A percentile compares a stretch with the other conserved stretches of the same genome.
Conservation (phyloP, 805 yeast genomes). For the Lipomyces anomalus region DNA sequence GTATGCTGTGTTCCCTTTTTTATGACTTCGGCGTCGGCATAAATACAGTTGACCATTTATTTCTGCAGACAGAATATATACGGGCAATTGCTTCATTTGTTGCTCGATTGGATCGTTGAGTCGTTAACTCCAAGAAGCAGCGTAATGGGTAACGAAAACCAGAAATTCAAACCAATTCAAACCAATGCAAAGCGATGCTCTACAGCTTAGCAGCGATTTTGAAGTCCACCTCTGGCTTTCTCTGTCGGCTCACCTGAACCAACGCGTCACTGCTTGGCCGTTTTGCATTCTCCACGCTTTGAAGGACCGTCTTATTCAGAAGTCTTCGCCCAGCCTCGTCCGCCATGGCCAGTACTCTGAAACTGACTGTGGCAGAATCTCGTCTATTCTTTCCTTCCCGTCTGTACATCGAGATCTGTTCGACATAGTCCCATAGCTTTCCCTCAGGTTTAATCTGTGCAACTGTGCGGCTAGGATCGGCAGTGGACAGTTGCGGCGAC, state of each 20-base stretch:
- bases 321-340: conserved; percentile 23
- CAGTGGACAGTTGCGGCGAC: conserved; percentile 11
- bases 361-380: conserved; percentile 25
- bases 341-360: conserved; percentile 20
- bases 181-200: too few species aligned
- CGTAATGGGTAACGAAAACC: too few species aligned
- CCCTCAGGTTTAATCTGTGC: conserved; percentile 28
- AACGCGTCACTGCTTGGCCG: conserved; percentile 21
- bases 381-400: conserved; percentile 35
- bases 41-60: too few species aligned
- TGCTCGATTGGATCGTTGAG: too few species aligned
- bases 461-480: conserved; percentile 1
- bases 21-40: too few species aligned
- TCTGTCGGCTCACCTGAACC: conserved; percentile 14
- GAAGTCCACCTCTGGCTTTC: too few species aligned
- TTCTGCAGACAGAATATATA: too few species aligned
- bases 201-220: too few species aligned
- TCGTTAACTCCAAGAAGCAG: too few species aligned
- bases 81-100: too few species aligned
- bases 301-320: conserved; percentile 19
- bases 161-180: too few species aligned
- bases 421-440: conserved; percentile 31
- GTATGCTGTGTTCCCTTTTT: too few species aligned
- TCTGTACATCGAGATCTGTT: conserved; percentile 34
- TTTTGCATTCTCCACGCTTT: conserved; percentile 20